phyloP scores from a whole-genome alignment of 768 basidiomycete genomes.

The Tylopilus vinaceipallidus region DNA sequence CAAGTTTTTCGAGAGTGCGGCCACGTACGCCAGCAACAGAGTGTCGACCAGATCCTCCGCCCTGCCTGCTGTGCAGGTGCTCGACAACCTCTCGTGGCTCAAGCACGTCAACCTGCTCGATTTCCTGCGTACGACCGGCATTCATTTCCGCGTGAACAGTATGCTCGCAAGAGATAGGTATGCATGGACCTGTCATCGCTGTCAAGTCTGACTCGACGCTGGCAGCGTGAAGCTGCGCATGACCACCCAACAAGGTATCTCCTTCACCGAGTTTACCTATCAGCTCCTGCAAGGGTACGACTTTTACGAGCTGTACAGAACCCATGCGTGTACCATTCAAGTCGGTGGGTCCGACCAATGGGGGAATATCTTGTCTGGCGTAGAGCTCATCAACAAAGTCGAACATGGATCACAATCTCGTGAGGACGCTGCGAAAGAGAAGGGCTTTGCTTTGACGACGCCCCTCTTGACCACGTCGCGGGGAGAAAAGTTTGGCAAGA shows the following conservation, averaged over 20 bases:
- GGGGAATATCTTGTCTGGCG: conserved; percentile 94
- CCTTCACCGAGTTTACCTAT: conserved; percentile 98
- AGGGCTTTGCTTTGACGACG: conserved; percentile 84
- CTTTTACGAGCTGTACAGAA: conserved; percentile 72
- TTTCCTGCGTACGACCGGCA: conserved; percentile 80
- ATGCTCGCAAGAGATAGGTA: conserved; percentile 94
- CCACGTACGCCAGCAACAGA: conserved; percentile 52
- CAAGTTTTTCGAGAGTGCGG: conserved; percentile 70
- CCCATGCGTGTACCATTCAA: conserved; percentile 76
- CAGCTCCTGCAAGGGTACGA: conserved; percentile 97
- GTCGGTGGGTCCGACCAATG: conserved; percentile 97
- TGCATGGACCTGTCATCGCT: conserved; percentile 13
- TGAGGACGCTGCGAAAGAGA: conserved; percentile 20
- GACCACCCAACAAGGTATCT: conserved; percentile 78
- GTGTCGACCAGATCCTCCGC: conserved; percentile 9
- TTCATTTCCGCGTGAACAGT: conserved; percentile 75
- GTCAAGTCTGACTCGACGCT: conserved; percentile 8
- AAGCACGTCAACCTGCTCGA: conserved; percentile 70
- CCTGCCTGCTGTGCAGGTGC: conserved; percentile 37
- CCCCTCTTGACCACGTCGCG: conserved; percentile 87
- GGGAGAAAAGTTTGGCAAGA: conserved; percentile 98
- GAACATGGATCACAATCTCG: conserved; percentile 9
- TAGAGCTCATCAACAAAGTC: conserved; percentile 78
- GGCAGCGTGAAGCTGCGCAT: conserved; percentile 80
- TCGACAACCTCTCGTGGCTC: conserved; percentile 81